Base-by-base conservation (phyloP, 2,329 filamentous ascomycete species). In the Ambrosiella xylebori region DNA sequence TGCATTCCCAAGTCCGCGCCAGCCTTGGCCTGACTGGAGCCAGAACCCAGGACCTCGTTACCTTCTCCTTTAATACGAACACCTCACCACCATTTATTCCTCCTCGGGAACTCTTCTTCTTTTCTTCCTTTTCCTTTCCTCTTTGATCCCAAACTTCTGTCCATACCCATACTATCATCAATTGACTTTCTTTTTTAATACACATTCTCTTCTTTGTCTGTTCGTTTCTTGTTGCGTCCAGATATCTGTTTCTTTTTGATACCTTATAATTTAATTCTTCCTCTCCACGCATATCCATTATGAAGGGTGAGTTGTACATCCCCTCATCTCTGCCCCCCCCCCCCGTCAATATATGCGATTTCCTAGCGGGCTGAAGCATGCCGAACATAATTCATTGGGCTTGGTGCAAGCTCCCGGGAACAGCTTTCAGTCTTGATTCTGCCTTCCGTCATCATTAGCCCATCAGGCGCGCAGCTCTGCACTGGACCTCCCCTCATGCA, bases 301-400 rank as follows among this genome's bases (percentile, higher is more conserved):
- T 70, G 68, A 70, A 70, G 65, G 68, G 68, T 70, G 65, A 17
- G 50, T 52, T 39, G 38, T 15, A 19, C 11, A 15, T 15, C 45
- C 11, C 39, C 38, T 15, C 41, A 12, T n/a, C 38, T 38, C 17
- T 49, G 19, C 58, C 38, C 5, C 38, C 58, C 38, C 5, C 38
- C 8, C 15, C 54, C 9, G 11, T 9, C 7, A 13, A 27, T 27
- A 27, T 27, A 27, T 27, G 27, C 27, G 27, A 27, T 27, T 27
- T 3, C 27, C 27, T 3, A 27, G 27, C 27, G 27, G 27, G 27
- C 27, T 27, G 27, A 27, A 27, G 27, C 27, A 27, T 27, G 27
- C 27, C 27, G 27, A 27, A 27, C 2, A 27, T 5, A 27, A 27
- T 27, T 3, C 27, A 27, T 3, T 3, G 3, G 27, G 5, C 27